Percentiles rank a stretch among this genome's conserved stretches.
These are phyloP conservation scores for Sporothrix globosa DNA, from an alignment of 2,329 filamentous ascomycete species.

Conservation along the genomic window DNA sequence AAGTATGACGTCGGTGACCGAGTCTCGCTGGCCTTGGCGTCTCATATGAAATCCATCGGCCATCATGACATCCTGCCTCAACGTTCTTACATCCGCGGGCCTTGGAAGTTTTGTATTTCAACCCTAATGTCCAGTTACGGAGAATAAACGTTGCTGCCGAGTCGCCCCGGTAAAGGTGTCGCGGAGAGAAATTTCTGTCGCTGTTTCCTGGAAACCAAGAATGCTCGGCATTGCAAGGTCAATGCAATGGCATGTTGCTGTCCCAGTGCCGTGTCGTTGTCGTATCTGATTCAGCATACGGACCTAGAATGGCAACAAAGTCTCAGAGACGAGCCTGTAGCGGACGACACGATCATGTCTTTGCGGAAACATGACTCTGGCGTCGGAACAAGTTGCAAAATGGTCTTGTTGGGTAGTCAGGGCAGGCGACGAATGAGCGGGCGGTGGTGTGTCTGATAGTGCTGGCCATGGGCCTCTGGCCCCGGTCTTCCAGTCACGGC, in stretches of 20 bases:
- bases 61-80: not conserved
- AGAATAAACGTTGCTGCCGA: not conserved
- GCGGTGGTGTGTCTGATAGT: not conserved
- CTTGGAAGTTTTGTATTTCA: too few relatives aligned
- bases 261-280: not conserved
- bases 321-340: too few relatives aligned
- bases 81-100: too few relatives aligned
- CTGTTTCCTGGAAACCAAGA: not conserved
- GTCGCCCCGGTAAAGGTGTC: not conserved
- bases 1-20: slow-evolving; percentile 7
- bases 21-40: not conserved
- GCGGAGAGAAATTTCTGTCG: too few relatives aligned
- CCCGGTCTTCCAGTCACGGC: not conserved
- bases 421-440: too few relatives aligned
- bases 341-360: too few relatives aligned
- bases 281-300: not conserved
- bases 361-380: too few relatives aligned
- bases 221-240: not conserved
- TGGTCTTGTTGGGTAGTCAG: too few relatives aligned
- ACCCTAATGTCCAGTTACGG: not conserved
- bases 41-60: not conserved
- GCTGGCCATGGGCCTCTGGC: not conserved
- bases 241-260: not conserved
- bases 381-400: too few relatives aligned
- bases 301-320: too few relatives aligned